Conservation (phyloP, 2,329 filamentous ascomycete species). For the Colletotrichum tropicicola region DNA sequence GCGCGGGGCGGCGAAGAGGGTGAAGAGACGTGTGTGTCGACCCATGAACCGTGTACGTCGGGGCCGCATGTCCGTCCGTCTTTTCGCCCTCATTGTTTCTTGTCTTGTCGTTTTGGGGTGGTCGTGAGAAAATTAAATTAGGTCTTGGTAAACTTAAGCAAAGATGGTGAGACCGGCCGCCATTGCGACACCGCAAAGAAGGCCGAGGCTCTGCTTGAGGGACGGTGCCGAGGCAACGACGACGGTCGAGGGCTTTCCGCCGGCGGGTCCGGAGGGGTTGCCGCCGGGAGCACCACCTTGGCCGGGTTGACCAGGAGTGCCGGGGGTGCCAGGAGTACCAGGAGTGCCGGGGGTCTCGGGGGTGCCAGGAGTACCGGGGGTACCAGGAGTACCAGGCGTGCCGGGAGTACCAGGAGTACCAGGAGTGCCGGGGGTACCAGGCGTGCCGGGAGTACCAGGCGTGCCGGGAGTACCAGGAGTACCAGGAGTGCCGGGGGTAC, state of each 20-base stretch:
- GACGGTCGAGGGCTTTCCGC: constrained; percentile 6
- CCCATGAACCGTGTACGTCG: not conserved
- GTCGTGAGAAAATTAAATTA: constrained; percentile 18
- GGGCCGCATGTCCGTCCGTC: not conserved
- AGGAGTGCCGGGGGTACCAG: not conserved
- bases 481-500: not conserved
- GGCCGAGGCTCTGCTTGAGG: constrained; percentile 37
- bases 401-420: not conserved
- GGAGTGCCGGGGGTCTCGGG: too few species aligned
- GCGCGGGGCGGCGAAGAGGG: not conserved
- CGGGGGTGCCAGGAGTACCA: not conserved
- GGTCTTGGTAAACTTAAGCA: not conserved
- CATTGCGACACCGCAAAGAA: constrained; percentile 38
- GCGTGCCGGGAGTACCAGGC: not conserved
- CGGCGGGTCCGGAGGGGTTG: not conserved
- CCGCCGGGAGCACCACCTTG: not conserved
- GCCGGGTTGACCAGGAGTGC: not conserved
- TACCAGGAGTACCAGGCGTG: not conserved
- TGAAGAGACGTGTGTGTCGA: not conserved
- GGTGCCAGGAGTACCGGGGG: not conserved
- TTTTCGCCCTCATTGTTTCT: not conserved
- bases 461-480: not conserved
- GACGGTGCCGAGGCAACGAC: constrained; percentile 32
- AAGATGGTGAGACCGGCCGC: constrained; percentile 31
- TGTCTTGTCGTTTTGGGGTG: not conserved